Percentiles rank a stretch among this genome's conserved stretches.
These are phyloP conservation scores for Dovyalis caffra DNA, from an alignment of 345 rosid genomes.

Conservation along the genomic window DNA sequence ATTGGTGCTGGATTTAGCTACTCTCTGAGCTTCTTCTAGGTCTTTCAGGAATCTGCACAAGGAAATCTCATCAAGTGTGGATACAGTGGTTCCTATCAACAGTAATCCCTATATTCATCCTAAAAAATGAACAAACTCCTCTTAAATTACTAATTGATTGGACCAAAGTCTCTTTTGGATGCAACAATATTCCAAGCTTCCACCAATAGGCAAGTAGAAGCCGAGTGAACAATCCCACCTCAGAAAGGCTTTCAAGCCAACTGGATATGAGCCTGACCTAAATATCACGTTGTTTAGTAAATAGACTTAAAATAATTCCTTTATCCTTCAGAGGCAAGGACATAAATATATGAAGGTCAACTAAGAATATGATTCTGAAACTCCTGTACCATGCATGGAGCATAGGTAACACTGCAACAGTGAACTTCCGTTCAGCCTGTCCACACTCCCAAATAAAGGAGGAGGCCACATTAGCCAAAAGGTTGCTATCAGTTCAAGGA, in stretches of 20 bases:
- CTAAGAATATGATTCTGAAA: neutral
- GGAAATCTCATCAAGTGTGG: neutral
- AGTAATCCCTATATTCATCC: neutral
- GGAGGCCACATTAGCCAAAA: neutral
- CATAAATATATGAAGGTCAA: neutral
- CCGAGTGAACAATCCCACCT: neutral
- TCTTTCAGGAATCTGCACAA: constrained; percentile 73
- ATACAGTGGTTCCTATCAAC: neutral
- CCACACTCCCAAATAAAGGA: too few relatives aligned
- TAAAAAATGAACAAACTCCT: neutral
- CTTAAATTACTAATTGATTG: neutral
- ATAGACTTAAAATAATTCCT: neutral
- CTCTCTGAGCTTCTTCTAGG: constrained; percentile 79
- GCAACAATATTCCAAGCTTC: neutral
- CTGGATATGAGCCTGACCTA: neutral
- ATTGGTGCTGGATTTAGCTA: constrained; percentile 52
- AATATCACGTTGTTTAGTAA: too few relatives aligned
- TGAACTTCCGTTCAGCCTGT: neutral
- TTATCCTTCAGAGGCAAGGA: neutral
- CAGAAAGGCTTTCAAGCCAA: neutral
- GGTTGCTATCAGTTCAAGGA: neutral
- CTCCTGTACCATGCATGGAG: neutral
- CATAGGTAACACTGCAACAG: neutral
- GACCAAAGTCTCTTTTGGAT: neutral
- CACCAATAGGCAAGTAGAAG: neutral